These are phyloP conservation scores for Eimeria mitis DNA, from an alignment of 169 alveolate species.

Conservation along the genomic window DNA sequence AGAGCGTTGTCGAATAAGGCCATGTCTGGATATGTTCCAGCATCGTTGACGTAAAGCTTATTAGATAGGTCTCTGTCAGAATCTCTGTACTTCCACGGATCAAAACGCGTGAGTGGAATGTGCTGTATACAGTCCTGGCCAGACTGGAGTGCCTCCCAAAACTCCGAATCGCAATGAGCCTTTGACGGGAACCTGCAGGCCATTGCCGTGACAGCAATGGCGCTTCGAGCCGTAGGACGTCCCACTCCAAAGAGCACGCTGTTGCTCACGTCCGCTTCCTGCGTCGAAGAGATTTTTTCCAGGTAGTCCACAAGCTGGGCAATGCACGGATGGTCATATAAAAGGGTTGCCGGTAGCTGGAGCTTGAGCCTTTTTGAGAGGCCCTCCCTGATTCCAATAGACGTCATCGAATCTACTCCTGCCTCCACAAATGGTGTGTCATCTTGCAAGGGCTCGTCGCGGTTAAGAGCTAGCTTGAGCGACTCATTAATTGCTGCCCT, in stretches of 20 bases:
- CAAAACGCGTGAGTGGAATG: conserved; percentile 86
- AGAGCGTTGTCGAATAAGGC: conserved; percentile 83
- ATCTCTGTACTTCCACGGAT: conserved; percentile 71
- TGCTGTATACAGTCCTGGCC: conserved; percentile 81
- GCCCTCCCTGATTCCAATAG: conserved; percentile 85
- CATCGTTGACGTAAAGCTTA: conserved; percentile 82
- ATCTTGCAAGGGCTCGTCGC: conserved; percentile 15
- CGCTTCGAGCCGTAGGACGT: not conserved
- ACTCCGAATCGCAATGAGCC: conserved; percentile 56
- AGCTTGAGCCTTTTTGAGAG: conserved; percentile 83
- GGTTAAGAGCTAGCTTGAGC: conserved; percentile 21
- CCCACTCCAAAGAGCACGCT: not conserved
- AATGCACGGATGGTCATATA: conserved; percentile 87
- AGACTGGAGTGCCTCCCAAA: conserved; percentile 82
- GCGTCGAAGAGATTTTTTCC: not conserved
- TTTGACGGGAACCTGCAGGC: conserved; percentile 85
- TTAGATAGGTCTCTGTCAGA: conserved; percentile 69
- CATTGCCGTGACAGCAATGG: conserved; percentile 82
- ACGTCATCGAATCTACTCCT: conserved; percentile 87
- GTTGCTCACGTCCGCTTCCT: not conserved
- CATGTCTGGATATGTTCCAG: conserved; percentile 80
- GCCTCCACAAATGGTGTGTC: conserved; percentile 85
- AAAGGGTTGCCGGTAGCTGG: conserved; percentile 85
- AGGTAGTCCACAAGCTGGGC: conserved; percentile 83
- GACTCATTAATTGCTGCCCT: conserved; percentile 57